phyloP scores from a whole-genome alignment of 345 rosid species.

The Iberis pinnata region DNA sequence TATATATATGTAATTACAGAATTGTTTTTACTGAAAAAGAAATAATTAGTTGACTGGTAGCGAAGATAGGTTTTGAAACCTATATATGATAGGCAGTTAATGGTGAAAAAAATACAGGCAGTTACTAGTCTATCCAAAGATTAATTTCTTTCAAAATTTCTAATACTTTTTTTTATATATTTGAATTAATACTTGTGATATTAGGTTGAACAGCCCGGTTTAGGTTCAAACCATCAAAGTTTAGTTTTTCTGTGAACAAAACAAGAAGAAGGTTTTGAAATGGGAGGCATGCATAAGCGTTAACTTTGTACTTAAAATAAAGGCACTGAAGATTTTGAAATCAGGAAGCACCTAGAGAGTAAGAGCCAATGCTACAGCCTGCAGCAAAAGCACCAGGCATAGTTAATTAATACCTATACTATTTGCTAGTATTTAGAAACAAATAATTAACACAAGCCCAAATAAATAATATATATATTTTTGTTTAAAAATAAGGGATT shows the following conservation, averaged over 20 bases:
- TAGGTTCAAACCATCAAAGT: no score
- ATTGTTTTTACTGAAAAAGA: no score
- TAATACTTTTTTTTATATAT: background rate
- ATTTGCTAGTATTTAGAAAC: conserved; percentile 1
- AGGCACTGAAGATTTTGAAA: conserved; percentile 25
- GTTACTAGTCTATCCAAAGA: background rate
- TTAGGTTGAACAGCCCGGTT: no score
- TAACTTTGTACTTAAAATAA: no score
- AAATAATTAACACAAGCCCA: background rate
- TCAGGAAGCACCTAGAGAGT: conserved; percentile 27
- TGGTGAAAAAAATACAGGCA: no score
- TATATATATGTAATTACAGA: no score
- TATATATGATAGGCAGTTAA: conserved; percentile 1
- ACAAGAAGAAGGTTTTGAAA: no score
- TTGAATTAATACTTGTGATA: no score
- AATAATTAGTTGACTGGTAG: conserved; percentile 13
- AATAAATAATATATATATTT: no score
- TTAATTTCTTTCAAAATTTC: background rate
- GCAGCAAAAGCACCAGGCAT: conserved; percentile 16
- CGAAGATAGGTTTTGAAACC: conserved; percentile 13
- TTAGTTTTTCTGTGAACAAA: no score
- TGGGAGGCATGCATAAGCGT: no score
- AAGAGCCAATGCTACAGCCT: conserved; percentile 25
- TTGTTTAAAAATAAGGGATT: no score
- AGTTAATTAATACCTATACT: conserved; percentile 12